Base-by-base conservation (phyloP, 1,284 basidiomycete species). In the Moniliophthora roreri region DNA sequence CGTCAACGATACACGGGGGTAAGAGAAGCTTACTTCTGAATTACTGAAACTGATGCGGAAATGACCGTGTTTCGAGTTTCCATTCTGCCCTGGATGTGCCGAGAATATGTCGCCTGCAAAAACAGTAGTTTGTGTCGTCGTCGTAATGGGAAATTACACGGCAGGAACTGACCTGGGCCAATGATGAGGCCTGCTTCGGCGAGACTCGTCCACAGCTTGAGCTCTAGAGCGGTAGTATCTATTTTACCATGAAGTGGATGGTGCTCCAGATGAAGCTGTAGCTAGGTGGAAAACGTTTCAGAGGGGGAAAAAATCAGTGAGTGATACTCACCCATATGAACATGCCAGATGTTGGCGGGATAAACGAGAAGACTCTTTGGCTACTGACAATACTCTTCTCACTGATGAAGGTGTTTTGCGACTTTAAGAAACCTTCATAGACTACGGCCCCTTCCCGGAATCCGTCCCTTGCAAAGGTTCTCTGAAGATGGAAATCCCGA, bases 281-380 rank as follows among this genome's bases (percentile, higher is more conserved):
- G 66, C 84, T 88, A 57, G 16, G 48, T n/a, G n/a, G n/a, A n/a
- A n/a, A n/a, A n/a, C n/a, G n/a, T n/a, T n/a, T n/a, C n/a, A n/a
- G n/a, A n/a, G n/a, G n/a, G n/a, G n/a, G n/a, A n/a, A n/a, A n/a
- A n/a, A n/a, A n/a, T n/a, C n/a, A n/a, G n/a, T n/a, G n/a, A n/a
- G n/a, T 36, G 26, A 41, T 62, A n/a, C 76, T 53, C 60, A 83
- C 80, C 84, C 85, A 87, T 40, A 85, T 56, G 66, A 87, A 86
- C 85, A 88, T 87, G 7, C 85, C 85, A 23, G 82, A 76, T 0
- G 78, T 80, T 0, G 89, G 89, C 5, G 88, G 85, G 4, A 89
- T 79, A 64, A 91, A 85, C 40, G 81, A 85, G 61, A 91, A 80
- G 54, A 87, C 61, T 15, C 73, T 62, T 55, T 70, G 69, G 36